These are phyloP conservation scores for Penicillium sp. DNA, from an alignment of 2,329 filamentous ascomycete species.

Conservation along the genomic window DNA sequence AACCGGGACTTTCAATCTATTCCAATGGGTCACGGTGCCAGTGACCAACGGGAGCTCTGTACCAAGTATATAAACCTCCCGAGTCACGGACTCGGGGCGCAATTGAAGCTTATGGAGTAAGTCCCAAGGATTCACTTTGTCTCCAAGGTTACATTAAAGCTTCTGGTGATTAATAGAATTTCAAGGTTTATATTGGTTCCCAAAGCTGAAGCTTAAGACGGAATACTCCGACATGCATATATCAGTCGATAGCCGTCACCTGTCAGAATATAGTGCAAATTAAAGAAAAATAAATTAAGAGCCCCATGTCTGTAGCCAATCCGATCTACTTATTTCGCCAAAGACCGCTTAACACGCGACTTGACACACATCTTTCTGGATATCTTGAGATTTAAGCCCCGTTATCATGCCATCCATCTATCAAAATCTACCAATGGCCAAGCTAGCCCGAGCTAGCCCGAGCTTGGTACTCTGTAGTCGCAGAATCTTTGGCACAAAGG, in stretches of 20 bases:
- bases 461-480: background rate
- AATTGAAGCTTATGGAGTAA: background rate
- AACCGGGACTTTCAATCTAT: constrained; percentile 10
- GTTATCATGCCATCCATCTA: background rate
- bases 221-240: too few relatives aligned
- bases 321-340: background rate
- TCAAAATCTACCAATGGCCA: background rate
- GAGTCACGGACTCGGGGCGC: background rate
- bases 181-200: too few relatives aligned
- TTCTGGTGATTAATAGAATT: too few relatives aligned
- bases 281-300: background rate
- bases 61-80: background rate
- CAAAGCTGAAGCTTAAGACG: too few relatives aligned
- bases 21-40: background rate
- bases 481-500: background rate
- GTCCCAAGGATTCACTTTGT: too few relatives aligned
- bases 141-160: too few relatives aligned
- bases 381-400: background rate
- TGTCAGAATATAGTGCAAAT: background rate
- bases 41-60: constrained; percentile 6
- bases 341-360: background rate
- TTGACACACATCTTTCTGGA: background rate
- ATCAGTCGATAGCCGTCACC: too few relatives aligned
- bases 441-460: background rate
- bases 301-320: background rate